Evolutionary conservation across 2,329 filamentous ascomycete genomes (phyloP), one percentile per base, ranked within the genome.

Genomic region (Elsinoe fawcettii): DNA sequence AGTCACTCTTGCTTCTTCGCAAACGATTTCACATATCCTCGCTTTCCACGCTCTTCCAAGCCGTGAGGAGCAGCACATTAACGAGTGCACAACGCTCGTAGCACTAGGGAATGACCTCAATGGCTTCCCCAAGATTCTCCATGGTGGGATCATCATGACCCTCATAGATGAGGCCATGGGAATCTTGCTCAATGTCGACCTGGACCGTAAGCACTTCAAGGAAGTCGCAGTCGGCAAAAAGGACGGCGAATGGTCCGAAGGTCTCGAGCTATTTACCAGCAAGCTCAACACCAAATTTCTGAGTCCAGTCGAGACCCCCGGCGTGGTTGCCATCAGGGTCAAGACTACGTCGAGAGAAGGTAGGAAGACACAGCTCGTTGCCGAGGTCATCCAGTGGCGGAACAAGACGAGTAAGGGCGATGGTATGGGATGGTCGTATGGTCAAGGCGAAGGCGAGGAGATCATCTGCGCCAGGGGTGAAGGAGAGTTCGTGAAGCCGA

Each of bases 111-210:
- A 71, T 9, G 77, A 75, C 16, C 62, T 85, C 57, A 80, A 81
- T 60, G 82, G 82, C 1, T 77, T 78, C 62, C 69, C 77, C 1
- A 67, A 72, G 2, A 71, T 80, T 5, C 70, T 74, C 8, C 83
- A 86, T 65, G 82, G 83, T 18, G 83, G 82, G 1, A 75, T 85
- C 27, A 74, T 80, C 5, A 75, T 76, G 7, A 75, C 78, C 0
- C 65, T 85, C n/a, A 66, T 86, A 20, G 82, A 86, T 63, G 82
- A 86, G 64, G 68, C 72, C 5, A 77, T 80, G 65, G 80, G 81
- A 1, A 69, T 77, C 5, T 60, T 82, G 16, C 69, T 80, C 8
- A 70, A 70, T 2, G 63, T 75, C 25, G 79, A 80, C 60, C 57
- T 63, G 14, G 70, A 70, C 22, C 53, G 64, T 5, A 56, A 55